phyloP scores from a whole-genome alignment of 257 asterid species.

The Phtheirospermum japonicum region DNA sequence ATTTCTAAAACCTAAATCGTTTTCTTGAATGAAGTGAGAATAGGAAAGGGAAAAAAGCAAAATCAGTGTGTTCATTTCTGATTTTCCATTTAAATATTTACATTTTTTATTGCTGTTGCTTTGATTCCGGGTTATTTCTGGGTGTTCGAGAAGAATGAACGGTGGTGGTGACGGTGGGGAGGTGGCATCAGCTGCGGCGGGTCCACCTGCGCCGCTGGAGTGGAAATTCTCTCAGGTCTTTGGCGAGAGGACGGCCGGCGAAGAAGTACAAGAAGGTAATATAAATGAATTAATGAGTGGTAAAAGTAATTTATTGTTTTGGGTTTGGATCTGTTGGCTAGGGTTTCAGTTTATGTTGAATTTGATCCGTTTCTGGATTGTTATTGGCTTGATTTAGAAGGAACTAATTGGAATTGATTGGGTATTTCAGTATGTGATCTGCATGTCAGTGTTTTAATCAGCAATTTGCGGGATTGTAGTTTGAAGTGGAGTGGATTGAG shows the following conservation, averaged over 20 bases:
- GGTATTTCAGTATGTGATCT: constrained; percentile 36
- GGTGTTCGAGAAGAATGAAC: constrained; percentile 55
- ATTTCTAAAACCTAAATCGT: constrained; percentile 38
- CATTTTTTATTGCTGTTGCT: constrained; percentile 20
- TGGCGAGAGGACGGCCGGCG: constrained; percentile 96
- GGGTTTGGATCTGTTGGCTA: constrained; percentile 44
- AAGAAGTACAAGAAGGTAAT: constrained; percentile 98
- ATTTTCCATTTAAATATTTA: constrained; percentile 2
- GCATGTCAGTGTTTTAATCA: constrained; percentile 42
- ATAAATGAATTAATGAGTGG: constrained; percentile 26
- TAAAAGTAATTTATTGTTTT: constrained; percentile 24
- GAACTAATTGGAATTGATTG: constrained; percentile 24
- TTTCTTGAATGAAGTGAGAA: constrained; percentile 40
- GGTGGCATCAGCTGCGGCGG: constrained; percentile 73
- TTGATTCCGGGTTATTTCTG: constrained; percentile 29
- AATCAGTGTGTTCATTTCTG: constrained; percentile 30
- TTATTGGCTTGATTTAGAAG: constrained; percentile 28
- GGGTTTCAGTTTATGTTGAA: constrained; percentile 41
- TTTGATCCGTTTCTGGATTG: constrained; percentile 36
- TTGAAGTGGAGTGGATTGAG: constrained; percentile 37
- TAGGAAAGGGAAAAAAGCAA: constrained; percentile 17
- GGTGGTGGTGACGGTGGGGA: constrained; percentile 74
- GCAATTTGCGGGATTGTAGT: constrained; percentile 24
- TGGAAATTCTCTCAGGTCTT: constrained; percentile 99
- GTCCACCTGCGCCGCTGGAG: constrained; percentile 79